Conservation (phyloP, 306 rosid genomes). For the Trifolium repens region DNA sequence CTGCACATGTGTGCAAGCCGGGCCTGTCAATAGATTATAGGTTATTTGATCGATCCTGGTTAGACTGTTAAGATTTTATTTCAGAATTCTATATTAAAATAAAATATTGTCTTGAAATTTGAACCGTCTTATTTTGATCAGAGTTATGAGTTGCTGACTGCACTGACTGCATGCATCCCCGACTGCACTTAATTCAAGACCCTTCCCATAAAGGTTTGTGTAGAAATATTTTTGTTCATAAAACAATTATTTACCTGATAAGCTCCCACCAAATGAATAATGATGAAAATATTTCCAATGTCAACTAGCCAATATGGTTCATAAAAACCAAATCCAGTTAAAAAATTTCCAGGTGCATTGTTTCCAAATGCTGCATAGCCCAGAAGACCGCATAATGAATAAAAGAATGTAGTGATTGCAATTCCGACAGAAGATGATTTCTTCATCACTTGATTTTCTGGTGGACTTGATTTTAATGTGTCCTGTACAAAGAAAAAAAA, state of each 20-base stretch:
- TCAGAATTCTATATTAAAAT: no score
- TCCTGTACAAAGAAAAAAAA: conserved; percentile 39
- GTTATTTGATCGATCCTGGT: no score
- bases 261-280: conserved; percentile 56
- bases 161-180: no score
- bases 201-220: neutral
- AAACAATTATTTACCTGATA: conserved; percentile 47
- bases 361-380: conserved; percentile 63
- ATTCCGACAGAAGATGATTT: conserved; percentile 32
- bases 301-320: conserved; percentile 61
- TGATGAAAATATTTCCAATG: conserved; percentile 48
- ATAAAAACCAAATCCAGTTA: conserved; percentile 66
- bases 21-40: no score
- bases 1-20: no score
- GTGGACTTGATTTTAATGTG: conserved; percentile 55
- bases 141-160: no score
- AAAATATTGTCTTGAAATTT: no score
- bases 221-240: neutral
- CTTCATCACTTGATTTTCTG: conserved; percentile 55
- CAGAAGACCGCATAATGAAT: conserved; percentile 47
- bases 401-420: conserved; percentile 43
- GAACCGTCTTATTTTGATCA: no score
- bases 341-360: conserved; percentile 56
- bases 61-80: no score
- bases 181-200: no score